Evolutionary conservation across 2,329 filamentous ascomycete genomes (phyloP), one percentile per base, ranked within the genome.

Genomic region (Parafenestella ontariensis): DNA sequence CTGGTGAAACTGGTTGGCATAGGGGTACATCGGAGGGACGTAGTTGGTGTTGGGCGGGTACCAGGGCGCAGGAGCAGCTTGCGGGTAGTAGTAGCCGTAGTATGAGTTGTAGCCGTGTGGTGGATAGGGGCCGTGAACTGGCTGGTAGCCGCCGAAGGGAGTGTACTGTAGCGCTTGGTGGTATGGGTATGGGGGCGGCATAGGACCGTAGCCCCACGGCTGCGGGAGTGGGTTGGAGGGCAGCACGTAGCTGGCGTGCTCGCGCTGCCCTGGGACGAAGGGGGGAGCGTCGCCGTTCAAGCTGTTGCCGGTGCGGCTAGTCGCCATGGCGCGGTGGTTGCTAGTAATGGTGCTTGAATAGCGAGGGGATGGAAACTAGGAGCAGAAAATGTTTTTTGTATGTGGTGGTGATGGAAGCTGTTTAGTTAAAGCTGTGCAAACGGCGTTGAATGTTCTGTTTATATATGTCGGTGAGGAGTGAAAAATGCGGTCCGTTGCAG

Each of bases 211-310:
- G 20, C 18, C 11, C 3, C n/a, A 11, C 9, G 18, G 36, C 31
- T 7, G 10, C 20, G 21, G 18, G 20, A 18, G 21, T 10, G 4
- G 1, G 8, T 6, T 8, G 7, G 34, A 18, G 4, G 3, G 36
- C 36, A 5, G 18, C 17, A 13, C 36, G 20, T 3, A 9, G 5
- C 20, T 39, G 5, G 2, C 44, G 9, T 31, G 44, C n/a, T 21
- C 26, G 20, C 29, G 5, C 1, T 31, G 42, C 15, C 49, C 49
- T 5, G 46, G 49, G 21, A 54, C 21, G 33, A 59, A 59, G 3
- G 52, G 42, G 5, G 46, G 9, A 9, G 53, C 57, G 40, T 47
- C 34, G 6, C 23, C 40, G 10, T 23, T 42, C 17, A 42, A 17
- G 23, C n/a, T 26, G 53, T 36, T 26, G 44, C 54, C 33, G 51